phyloP scores from a whole-genome alignment of 1,284 basidiomycete species.

The Tylopilus orsonianus region DNA sequence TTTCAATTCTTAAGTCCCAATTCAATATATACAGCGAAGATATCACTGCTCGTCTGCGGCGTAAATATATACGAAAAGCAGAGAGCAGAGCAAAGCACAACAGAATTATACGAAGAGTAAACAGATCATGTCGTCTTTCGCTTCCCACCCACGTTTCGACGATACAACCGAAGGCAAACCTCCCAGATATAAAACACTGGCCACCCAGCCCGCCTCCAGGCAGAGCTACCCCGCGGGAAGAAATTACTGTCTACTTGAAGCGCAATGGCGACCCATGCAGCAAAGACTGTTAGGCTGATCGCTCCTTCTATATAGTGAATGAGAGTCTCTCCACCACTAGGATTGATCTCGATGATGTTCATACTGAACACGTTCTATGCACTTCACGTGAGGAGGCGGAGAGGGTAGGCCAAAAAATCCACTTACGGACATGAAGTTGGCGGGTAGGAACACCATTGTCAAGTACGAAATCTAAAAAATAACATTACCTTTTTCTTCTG shows the following conservation, averaged over 20 bases:
- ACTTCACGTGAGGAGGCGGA: constrained; percentile 4
- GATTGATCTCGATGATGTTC: constrained; percentile 45
- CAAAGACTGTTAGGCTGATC: constrained; percentile 44
- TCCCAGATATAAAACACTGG: constrained; percentile 17
- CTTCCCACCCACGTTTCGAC: neutral
- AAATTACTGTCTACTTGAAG: constrained; percentile 29
- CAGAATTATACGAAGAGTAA: neutral
- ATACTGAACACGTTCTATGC: constrained; percentile 43
- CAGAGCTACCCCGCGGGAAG: constrained; percentile 16
- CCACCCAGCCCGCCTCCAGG: constrained; percentile 27
- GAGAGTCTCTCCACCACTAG: constrained; percentile 34
- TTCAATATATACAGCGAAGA: neutral
- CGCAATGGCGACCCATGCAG: constrained; percentile 42
- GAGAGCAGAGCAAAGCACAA: neutral
- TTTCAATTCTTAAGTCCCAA: too few species aligned
- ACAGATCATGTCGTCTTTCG: constrained; percentile 13
- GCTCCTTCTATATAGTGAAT: constrained; percentile 41
- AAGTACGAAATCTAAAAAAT: constrained; percentile 50
- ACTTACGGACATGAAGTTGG: constrained; percentile 51
- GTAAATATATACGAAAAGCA: neutral
- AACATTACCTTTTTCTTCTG: neutral
- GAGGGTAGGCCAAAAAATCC: neutral
- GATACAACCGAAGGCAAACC: neutral
- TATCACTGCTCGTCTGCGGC: neutral
- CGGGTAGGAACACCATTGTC: constrained; percentile 58